Conservation (phyloP, 345 rosid species). For the Heritiera fomes region DNA sequence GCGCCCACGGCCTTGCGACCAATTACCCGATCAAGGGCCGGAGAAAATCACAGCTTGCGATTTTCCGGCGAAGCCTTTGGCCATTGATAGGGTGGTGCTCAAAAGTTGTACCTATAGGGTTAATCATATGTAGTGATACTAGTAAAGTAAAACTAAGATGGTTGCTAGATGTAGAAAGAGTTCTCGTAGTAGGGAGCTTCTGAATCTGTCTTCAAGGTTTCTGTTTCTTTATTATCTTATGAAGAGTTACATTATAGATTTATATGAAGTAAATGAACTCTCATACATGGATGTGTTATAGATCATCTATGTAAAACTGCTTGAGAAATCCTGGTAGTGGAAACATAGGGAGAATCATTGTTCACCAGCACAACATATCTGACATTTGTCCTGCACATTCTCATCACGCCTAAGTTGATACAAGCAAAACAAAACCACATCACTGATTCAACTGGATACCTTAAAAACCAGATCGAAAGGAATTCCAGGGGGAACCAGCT, state of each 20-base stretch:
- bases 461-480: background rate
- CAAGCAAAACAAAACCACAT: conserved; percentile 6
- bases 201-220: background rate
- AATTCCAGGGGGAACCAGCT: background rate
- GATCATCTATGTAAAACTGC: background rate
- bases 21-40: conserved; percentile 49
- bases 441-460: background rate
- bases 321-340: background rate
- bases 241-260: background rate
- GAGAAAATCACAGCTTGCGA: conserved; percentile 47
- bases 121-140: conserved; percentile 27
- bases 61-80: conserved; percentile 53
- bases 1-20: conserved; percentile 49
- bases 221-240: conserved; percentile 7
- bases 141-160: background rate
- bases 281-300: background rate
- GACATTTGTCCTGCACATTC: no score
- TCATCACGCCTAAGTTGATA: background rate
- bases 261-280: background rate
- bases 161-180: conserved; percentile 1
- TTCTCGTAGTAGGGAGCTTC: background rate
- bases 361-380: background rate
- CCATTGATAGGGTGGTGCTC: conserved; percentile 65
- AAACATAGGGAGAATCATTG: background rate
- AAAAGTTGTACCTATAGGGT: conserved; percentile 50